Conservation (phyloP, 2,329 filamentous ascomycete species). For the Curvularia sp. region DNA sequence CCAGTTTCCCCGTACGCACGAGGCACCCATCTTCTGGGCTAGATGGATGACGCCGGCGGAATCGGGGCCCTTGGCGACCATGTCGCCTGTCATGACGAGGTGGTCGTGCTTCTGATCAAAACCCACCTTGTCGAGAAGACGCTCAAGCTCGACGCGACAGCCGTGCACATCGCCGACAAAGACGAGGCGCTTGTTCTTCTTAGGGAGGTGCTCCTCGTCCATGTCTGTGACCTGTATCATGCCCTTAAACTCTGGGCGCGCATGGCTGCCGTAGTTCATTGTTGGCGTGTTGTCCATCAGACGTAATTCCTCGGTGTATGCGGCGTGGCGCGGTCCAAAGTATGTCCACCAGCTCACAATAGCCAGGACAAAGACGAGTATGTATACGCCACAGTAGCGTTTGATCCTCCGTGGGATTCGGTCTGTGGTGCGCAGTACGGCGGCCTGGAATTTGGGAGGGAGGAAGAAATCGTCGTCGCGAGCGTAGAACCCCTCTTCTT, state of each 20-base stretch:
- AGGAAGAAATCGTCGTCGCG: slow-evolving; percentile 47
- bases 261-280: slow-evolving; percentile 56
- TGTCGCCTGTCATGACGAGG: slow-evolving; percentile 50
- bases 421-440: slow-evolving; percentile 34
- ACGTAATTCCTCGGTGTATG: slow-evolving; percentile 44
- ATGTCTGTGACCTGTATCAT: slow-evolving; percentile 61
- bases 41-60: slow-evolving; percentile 78
- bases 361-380: slow-evolving; percentile 38
- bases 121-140: slow-evolving; percentile 70
- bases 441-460: slow-evolving; percentile 41
- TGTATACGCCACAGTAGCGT: slow-evolving; percentile 45
- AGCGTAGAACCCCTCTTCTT: slow-evolving; percentile 49
- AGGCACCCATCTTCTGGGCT: slow-evolving; percentile 75
- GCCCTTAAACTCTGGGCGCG: slow-evolving; percentile 57
- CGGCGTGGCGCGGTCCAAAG: slow-evolving; percentile 48
- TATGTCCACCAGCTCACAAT: slow-evolving; percentile 49
- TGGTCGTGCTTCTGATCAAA: slow-evolving; percentile 67
- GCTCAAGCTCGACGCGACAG: slow-evolving; percentile 68
- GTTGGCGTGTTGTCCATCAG: slow-evolving; percentile 44
- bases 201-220: slow-evolving; percentile 57
- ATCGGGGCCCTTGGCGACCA: slow-evolving; percentile 80
- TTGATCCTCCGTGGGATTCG: slow-evolving; percentile 47
- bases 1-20: slow-evolving; percentile 88
- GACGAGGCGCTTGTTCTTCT: slow-evolving; percentile 67
- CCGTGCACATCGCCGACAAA: slow-evolving; percentile 94